phyloP scores from a whole-genome alignment of 2,329 filamentous ascomycete genomes.

The Aureobasidium sp. region DNA sequence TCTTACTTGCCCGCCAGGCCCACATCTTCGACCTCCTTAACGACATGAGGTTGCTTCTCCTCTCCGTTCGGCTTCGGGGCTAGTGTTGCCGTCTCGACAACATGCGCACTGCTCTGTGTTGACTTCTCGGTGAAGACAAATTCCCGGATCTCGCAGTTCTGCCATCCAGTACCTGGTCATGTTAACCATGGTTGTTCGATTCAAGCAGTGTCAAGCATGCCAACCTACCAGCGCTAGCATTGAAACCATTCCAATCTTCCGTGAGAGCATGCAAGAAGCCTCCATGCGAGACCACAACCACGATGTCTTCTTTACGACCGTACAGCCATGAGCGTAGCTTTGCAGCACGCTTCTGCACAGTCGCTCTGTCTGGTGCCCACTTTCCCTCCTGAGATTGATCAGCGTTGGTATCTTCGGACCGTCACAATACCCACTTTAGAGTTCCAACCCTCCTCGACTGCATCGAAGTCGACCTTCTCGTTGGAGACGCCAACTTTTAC shows the following conservation, averaged over 20 bases:
- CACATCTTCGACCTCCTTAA: not conserved
- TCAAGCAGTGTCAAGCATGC: too few relatives aligned
- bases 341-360: constrained; percentile 57
- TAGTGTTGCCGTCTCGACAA: not conserved
- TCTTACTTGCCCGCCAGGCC: not conserved
- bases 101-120: not conserved
- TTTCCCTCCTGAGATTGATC: constrained; percentile 24
- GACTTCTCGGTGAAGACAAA: constrained; percentile 4
- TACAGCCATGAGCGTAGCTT: constrained; percentile 54
- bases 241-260: constrained; percentile 63
- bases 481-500: constrained; percentile 57
- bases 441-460: constrained; percentile 58
- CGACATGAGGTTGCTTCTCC: not conserved
- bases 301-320: constrained; percentile 51
- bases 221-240: not conserved
- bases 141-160: constrained; percentile 5
- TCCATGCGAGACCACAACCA: constrained; percentile 75
- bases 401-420: not conserved
- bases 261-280: constrained; percentile 80
- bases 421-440: constrained; percentile 43
- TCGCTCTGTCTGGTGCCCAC: constrained; percentile 41
- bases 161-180: constrained; percentile 8
- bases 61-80: not conserved
- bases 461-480: constrained; percentile 55
- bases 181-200: not conserved